Evolutionary conservation across 441 rosid genomes (phyloP), one percentile per base, ranked within the genome.

Genomic region (Sinapis alba): DNA sequence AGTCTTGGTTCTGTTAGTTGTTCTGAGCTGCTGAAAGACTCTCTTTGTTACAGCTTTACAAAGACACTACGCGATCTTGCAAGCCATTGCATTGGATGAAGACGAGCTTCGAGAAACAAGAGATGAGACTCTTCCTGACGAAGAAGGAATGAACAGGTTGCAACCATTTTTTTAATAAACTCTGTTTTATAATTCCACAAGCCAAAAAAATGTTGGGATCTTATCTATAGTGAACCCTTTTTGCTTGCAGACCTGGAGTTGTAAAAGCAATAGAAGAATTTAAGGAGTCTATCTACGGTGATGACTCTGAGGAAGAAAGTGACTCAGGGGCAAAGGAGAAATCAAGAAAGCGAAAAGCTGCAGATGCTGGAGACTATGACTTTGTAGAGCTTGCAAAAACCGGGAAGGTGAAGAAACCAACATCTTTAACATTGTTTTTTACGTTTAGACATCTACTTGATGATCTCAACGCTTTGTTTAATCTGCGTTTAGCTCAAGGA

Each of bases 81-180:
- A 93, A 82, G 97, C 99, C 43, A 84, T 93, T 66, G 98, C 97
- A 75, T 82, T 96, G 27, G 95, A 90, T 74, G 97, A 93, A 86
- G 89, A 93, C 38, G 92, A 91, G 71, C 66, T 93, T 75, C 90
- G 86, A 1, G 93, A 93, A 69, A 82, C 69, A 58, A 81, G 68
- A 59, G 98, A 93, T 72, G 97, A 91, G 79, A 93, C 98, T 2
- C 80, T 87, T 70, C 99, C 97, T 38, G 98, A 96, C 64, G 97
- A 89, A 78, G 94, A 88, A 81, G 97, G 96, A 79, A 67, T 93
- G 90, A 76, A 89, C n/a, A 86, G 96, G 99, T 76, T 53, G 36
- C 65, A 51, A 73, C 30, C 18, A 68, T 15, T 28, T 72, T 58
- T 38, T 66, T 6, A 50, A 24, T 70, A 60, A 41, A 41, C 47